phyloP scores from a whole-genome alignment of 2,329 filamentous ascomycete species.

The Hypocreales sp. region DNA sequence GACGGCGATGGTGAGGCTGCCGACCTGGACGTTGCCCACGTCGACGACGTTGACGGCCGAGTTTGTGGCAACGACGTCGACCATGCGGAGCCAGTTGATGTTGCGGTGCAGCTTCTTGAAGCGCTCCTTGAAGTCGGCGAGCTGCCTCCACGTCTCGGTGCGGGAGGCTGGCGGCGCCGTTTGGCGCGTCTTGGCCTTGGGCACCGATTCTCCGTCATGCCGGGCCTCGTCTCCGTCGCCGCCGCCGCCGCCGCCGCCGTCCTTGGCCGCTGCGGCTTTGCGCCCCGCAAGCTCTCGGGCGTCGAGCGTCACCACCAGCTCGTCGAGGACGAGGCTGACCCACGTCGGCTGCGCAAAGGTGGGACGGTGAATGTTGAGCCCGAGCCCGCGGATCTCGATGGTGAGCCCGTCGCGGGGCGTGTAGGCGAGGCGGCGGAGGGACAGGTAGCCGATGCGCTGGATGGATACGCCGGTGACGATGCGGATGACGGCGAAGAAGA shows the following conservation, averaged over 20 bases:
- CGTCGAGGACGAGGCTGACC: constrained; percentile 78
- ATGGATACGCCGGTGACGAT: constrained; percentile 91
- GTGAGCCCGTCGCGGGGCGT: constrained; percentile 77
- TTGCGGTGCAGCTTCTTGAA: constrained; percentile 77
- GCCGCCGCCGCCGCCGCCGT: constrained; percentile 8
- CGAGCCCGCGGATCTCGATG: constrained; percentile 78
- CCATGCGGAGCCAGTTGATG: constrained; percentile 75
- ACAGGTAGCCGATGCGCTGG: constrained; percentile 86
- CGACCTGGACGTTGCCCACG: constrained; percentile 73
- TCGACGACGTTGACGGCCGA: constrained; percentile 63
- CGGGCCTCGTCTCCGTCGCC: constrained; percentile 11
- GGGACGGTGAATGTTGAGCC: constrained; percentile 76
- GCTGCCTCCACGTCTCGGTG: constrained; percentile 64
- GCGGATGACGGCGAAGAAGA: constrained; percentile 82
- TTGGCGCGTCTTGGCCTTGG: too few relatives aligned
- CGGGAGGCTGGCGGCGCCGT: constrained; percentile 19
- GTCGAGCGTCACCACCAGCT: constrained; percentile 74
- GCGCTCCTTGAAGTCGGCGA: constrained; percentile 67
- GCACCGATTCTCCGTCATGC: too few relatives aligned
- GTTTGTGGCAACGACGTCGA: constrained; percentile 76
- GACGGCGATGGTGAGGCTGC: constrained; percentile 70
- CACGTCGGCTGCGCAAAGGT: constrained; percentile 96
- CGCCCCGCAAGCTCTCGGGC: constrained; percentile 45
- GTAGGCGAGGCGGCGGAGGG: constrained; percentile 79
- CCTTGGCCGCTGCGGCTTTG: constrained; percentile 18